phyloP scores from a whole-genome alignment of 2,329 filamentous ascomycete genomes.

The Chlorencoelia australis region DNA sequence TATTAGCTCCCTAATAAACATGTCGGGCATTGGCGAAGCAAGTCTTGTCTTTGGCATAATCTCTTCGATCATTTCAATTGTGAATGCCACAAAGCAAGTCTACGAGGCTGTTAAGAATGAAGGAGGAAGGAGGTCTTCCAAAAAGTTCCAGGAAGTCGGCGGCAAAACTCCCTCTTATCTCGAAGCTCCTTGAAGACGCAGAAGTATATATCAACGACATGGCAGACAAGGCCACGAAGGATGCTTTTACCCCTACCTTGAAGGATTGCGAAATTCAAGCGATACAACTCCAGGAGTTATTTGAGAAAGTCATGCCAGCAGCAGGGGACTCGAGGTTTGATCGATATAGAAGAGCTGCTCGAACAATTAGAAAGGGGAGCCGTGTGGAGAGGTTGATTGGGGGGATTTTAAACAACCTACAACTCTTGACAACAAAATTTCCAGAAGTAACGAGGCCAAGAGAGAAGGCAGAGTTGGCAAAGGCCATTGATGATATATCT shows the following conservation, averaged over 20 bases:
- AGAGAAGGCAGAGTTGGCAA: constrained; percentile 7
- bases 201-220: constrained; percentile 5
- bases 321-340: constrained; percentile 7
- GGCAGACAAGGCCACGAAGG: constrained; percentile 4
- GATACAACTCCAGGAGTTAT: constrained; percentile 8
- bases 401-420: constrained; percentile 10
- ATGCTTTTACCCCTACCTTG: constrained; percentile 9
- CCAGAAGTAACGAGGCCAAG: constrained; percentile 7
- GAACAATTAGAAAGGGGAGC: constrained; percentile 10
- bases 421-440: constrained; percentile 11
- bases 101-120: constrained; percentile 10
- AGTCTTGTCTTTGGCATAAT: constrained; percentile 12
- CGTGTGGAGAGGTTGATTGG: constrained; percentile 10
- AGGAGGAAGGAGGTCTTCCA: constrained; percentile 8
- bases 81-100: constrained; percentile 8
- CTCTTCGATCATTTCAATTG: constrained; percentile 13
- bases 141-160: constrained; percentile 8
- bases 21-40: constrained; percentile 12
- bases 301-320: constrained; percentile 11
- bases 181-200: constrained; percentile 7
- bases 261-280: constrained; percentile 9
- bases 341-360: constrained; percentile 12
- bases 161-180: constrained; percentile 9
- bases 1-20: too few relatives aligned
- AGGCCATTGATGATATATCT: constrained; percentile 10